A percentile compares a stretch with the other conserved stretches of the same genome.
Evolutionary conservation across 179 eudicot species (phyloP).

Genomic region (Silene coronaria): DNA sequence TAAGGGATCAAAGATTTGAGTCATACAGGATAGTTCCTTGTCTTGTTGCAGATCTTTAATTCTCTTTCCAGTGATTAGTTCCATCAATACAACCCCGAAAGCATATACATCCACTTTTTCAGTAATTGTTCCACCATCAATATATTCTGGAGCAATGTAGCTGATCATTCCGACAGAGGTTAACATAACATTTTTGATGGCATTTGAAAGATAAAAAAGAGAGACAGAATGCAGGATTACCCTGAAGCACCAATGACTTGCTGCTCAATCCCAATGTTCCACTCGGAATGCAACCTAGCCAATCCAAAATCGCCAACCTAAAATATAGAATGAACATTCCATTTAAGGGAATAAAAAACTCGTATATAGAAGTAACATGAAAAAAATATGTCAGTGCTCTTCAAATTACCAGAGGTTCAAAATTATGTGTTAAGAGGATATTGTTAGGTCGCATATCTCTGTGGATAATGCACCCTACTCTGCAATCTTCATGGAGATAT

Average conservation of each 20-base stretch:
- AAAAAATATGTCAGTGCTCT: background rate
- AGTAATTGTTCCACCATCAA: slow-evolving; percentile 50
- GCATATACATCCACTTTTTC: slow-evolving; percentile 86
- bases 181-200: background rate
- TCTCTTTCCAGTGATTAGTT: slow-evolving; percentile 67
- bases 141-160: slow-evolving; percentile 83
- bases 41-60: slow-evolving; percentile 45
- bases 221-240: slow-evolving; percentile 31
- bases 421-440: slow-evolving; percentile 82
- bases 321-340: slow-evolving; percentile 12
- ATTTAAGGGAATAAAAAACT: background rate
- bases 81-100: slow-evolving; percentile 70
- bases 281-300: slow-evolving; percentile 72
- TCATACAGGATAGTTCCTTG: slow-evolving; percentile 33
- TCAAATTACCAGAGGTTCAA: slow-evolving; percentile 61
- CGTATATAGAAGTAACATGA: background rate
- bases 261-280: slow-evolving; percentile 50
- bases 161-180: slow-evolving; percentile 27
- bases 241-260: slow-evolving; percentile 60
- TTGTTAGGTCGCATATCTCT: slow-evolving; percentile 80
- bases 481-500: slow-evolving; percentile 90
- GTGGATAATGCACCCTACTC: slow-evolving; percentile 85
- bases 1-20: slow-evolving; percentile 40
- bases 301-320: slow-evolving; percentile 91
- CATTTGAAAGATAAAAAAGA: background rate